Conservation (phyloP, 1,139 yeast species). For the Blastobotrys persicus region DNA sequence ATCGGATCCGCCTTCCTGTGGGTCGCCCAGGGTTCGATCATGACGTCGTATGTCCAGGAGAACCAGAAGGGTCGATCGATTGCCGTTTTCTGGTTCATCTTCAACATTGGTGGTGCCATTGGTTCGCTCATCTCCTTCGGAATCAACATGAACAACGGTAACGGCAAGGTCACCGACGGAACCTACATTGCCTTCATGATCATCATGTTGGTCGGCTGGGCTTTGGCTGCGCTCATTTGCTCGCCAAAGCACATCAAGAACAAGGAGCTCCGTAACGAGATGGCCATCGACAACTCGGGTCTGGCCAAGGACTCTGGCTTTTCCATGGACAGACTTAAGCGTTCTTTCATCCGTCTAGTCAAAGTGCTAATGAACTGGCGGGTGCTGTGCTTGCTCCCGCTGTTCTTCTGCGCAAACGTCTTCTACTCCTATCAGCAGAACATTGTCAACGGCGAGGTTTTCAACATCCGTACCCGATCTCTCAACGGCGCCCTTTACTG, state of each 20-base stretch:
- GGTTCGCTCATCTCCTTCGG: conserved; percentile 30
- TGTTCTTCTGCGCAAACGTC: conserved; percentile 61
- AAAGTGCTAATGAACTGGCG: conserved; percentile 22
- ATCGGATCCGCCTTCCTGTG: conserved; percentile 55
- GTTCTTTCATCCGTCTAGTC: conserved; percentile 14
- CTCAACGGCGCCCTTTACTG: conserved; percentile 59
- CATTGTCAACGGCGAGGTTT: conserved; percentile 52
- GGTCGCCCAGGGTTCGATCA: conserved; percentile 58
- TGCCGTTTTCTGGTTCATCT: conserved; percentile 59
- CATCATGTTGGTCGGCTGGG: conserved; percentile 29
- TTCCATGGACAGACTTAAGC: conserved; percentile 14
- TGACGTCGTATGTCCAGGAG: conserved; percentile 58
- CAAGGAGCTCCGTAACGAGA: conserved; percentile 16
- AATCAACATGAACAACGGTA: conserved; percentile 21
- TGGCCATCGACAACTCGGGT: conserved; percentile 17
- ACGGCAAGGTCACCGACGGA: conserved; percentile 25
- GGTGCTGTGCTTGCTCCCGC: conserved; percentile 46
- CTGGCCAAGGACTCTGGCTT: conserved; percentile 14
- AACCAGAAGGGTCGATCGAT: conserved; percentile 53
- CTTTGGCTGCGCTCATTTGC: conserved; percentile 19
- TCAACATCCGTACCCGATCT: conserved; percentile 56
- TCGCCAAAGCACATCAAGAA: conserved; percentile 20
- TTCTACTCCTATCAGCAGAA: conserved; percentile 61
- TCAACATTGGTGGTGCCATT: conserved; percentile 59
- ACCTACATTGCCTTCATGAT: conserved; percentile 29